Percentiles rank a stretch among this genome's conserved stretches.
These are phyloP conservation scores for Cavenderia fasciculata DNA, from an alignment of 78 protist genomes.

Conservation along the genomic window DNA sequence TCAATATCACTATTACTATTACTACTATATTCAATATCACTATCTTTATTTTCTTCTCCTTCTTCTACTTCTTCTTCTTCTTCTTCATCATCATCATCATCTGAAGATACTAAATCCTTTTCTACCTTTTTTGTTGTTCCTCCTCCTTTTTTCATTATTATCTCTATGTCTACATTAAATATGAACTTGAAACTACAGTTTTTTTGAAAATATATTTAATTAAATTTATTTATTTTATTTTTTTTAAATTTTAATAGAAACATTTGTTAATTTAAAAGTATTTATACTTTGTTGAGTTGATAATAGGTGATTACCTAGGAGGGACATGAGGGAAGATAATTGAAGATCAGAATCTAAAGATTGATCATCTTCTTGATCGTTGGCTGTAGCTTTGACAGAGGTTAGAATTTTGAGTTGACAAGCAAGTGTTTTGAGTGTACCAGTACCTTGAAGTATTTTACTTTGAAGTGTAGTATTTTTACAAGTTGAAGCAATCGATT, in stretches of 20 bases:
- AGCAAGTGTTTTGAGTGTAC: slow-evolving; percentile 28
- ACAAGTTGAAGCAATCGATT: neutral
- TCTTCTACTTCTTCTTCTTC: slow-evolving; percentile 1
- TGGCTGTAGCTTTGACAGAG: slow-evolving; percentile 48
- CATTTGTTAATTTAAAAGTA: too few species aligned
- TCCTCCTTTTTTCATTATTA: too few species aligned
- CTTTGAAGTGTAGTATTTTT: neutral
- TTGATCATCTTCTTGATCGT: neutral
- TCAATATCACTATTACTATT: neutral
- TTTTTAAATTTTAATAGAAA: too few species aligned
- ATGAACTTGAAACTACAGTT: too few species aligned
- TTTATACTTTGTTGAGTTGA: slow-evolving; percentile 2
- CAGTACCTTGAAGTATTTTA: slow-evolving; percentile 10
- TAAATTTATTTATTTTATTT: too few species aligned
- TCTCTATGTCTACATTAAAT: too few species aligned
- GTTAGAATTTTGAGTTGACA: slow-evolving; percentile 65
- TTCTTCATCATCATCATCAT: slow-evolving; percentile 15
- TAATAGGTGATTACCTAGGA: too few species aligned
- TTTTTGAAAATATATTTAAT: too few species aligned
- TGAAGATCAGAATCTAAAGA: slow-evolving; percentile 66
- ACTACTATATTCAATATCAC: neutral
- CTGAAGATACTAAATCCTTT: neutral
- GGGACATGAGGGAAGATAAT: slow-evolving; percentile 1
- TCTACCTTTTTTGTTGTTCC: too few species aligned
- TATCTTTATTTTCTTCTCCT: neutral